These are phyloP conservation scores for Perkinsela sp. DNA, from an alignment of 208 protist genomes.

Conservation along the genomic window DNA sequence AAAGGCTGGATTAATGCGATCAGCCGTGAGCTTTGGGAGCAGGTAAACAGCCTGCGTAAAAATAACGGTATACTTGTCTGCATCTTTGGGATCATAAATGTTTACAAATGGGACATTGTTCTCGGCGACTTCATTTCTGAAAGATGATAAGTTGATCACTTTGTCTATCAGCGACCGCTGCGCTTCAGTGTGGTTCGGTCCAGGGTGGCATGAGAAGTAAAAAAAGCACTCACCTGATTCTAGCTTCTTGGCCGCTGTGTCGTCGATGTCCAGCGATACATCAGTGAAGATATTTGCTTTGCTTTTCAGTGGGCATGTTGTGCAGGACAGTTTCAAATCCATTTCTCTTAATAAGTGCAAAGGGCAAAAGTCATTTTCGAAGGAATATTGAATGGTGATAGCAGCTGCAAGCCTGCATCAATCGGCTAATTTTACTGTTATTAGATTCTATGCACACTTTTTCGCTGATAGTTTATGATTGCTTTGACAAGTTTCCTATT, in stretches of 20 bases:
- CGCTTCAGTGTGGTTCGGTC: conserved; percentile 12
- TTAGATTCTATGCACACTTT: neutral
- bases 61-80: conserved; percentile 30
- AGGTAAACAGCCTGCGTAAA: conserved; percentile 59
- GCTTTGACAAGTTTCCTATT: neutral
- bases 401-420: neutral
- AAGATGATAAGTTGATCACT: conserved; percentile 34
- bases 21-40: conserved; percentile 21
- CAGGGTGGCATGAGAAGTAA: conserved; percentile 26
- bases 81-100: conserved; percentile 15
- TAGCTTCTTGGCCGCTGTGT: conserved; percentile 10
- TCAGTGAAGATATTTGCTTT: neutral
- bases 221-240: conserved; percentile 33
- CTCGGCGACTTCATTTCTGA: conserved; percentile 26
- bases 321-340: no score
- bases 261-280: neutral
- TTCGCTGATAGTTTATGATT: neutral
- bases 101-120: conserved; percentile 46
- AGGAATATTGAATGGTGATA: no score
- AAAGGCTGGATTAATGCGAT: conserved; percentile 22
- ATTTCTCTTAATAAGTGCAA: no score
- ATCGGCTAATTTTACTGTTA: neutral
- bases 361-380: no score
- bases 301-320: neutral
- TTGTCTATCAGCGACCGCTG: conserved; percentile 18